Base-by-base conservation (phyloP, 352 stramenopile genomes). In the Globisporangium carolinianum region DNA sequence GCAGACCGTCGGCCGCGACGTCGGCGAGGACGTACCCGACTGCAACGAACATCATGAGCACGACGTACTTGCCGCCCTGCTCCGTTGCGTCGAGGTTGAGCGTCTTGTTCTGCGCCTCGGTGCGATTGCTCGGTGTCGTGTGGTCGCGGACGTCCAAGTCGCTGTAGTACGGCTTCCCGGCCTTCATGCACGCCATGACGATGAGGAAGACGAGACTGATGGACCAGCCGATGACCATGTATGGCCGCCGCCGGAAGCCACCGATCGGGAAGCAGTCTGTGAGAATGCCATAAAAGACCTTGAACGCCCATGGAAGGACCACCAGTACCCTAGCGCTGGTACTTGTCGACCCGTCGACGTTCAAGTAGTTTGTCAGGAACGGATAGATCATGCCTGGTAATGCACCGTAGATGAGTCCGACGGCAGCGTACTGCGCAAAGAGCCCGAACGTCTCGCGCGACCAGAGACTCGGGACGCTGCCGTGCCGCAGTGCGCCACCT, bases 21-120 rank as follows among this genome's bases (percentile, higher is more conserved):
- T 94, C 84, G 4, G 84, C 73, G 51, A 91, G 74, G 14, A 93
- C 69, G 60, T 94, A 94, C 39, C 83, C 83, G 47, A 85, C 55
- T 1, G 81, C 79, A 0, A 82, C 76, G 32, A 91, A 55, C 54
- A 90, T 79, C 71, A 95, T 87, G 47, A 86, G 59, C 15, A 87
- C 63, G 18, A 86, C 68, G 62, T 86, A 90, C 61, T 77, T 79
- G 60, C 52, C 71, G 14, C 69, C 78, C 37, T 73, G 37, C 6
- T 68, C 60, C 1, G 60, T 41, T 8, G 76, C 76, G 37, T 55
- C 45, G 9, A 60, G 60, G 60, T 82, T 78, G 57, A 84, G 61
- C 3, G 61, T 62, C 11, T 59, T 60, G 11, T 53, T 43, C 41
- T 69, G 58, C 52, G 61, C 69, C 10, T 47, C 37, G 0, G 67